phyloP scores from a whole-genome alignment of 75 land plant genomes.

The Cryptomeria japonica region DNA sequence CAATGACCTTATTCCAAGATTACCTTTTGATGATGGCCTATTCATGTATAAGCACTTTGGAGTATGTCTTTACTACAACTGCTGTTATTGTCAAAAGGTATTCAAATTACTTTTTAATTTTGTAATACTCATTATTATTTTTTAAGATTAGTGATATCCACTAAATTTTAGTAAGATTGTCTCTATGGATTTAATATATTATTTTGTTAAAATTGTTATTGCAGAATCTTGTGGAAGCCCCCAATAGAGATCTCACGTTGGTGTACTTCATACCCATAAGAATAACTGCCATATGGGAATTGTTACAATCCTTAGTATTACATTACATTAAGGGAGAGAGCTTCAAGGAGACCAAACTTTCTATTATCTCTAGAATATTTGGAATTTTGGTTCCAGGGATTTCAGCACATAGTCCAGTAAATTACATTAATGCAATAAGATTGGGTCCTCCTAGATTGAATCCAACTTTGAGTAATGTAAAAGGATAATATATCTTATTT shows the following conservation, averaged over 20 bases:
- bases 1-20: slow-evolving; percentile 51
- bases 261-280: slow-evolving; percentile 15
- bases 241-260: slow-evolving; percentile 46
- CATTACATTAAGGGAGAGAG: slow-evolving; percentile 18
- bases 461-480: not conserved
- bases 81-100: slow-evolving; percentile 22
- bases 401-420: slow-evolving; percentile 47
- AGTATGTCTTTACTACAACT: slow-evolving; percentile 47
- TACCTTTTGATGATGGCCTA: slow-evolving; percentile 49
- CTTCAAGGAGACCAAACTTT: slow-evolving; percentile 22
- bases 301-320: slow-evolving; percentile 29
- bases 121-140: not conserved
- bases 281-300: slow-evolving; percentile 50
- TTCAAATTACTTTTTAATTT: not conserved
- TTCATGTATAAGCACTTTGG: slow-evolving; percentile 59
- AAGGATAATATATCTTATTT: too few relatives aligned
- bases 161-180: not conserved
- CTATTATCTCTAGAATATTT: slow-evolving; percentile 17
- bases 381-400: slow-evolving; percentile 40
- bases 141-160: not conserved
- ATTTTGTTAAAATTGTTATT: not conserved
- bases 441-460: slow-evolving; percentile 6
- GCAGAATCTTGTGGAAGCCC: slow-evolving; percentile 54
- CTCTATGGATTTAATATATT: not conserved
- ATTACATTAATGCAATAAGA: slow-evolving; percentile 49